Conservation (phyloP, 495 filamentous ascomycete genomes). For the Neurospora sp. region DNA sequence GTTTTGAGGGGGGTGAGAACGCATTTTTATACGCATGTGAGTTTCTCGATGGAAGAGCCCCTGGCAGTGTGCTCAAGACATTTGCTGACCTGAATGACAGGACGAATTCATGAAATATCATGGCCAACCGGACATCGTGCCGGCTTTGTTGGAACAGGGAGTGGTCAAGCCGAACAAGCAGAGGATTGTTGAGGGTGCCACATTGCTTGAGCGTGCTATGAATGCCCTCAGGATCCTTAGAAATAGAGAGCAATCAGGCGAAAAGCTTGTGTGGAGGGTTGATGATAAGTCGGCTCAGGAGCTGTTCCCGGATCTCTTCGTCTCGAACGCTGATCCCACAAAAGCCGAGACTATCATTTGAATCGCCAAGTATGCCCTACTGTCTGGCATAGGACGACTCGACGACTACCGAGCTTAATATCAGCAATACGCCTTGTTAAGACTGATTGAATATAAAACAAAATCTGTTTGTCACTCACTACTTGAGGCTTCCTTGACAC, state of each 20-base stretch:
- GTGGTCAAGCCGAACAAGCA: slow-evolving; percentile 37
- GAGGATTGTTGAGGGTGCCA: slow-evolving; percentile 36
- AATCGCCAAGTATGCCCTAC: background rate
- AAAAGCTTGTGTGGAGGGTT: slow-evolving; percentile 42
- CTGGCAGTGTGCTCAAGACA: background rate
- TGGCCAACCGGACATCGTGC: slow-evolving; percentile 40
- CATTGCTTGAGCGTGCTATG: slow-evolving; percentile 39
- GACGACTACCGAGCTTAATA: background rate
- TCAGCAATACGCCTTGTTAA: background rate
- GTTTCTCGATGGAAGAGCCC: slow-evolving; percentile 1
- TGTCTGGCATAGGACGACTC: slow-evolving; percentile 6
- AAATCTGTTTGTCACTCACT: background rate
- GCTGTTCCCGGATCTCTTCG: background rate
- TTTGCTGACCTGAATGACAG: slow-evolving; percentile 13
- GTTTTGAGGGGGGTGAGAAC: slow-evolving; percentile 40
- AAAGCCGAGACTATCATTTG: background rate
- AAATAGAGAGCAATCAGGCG: slow-evolving; percentile 33
- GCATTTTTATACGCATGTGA: slow-evolving; percentile 32
- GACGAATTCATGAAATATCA: slow-evolving; percentile 39
- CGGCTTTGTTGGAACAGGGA: slow-evolving; percentile 32
- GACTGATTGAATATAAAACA: background rate
- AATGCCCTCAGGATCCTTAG: slow-evolving; percentile 33
- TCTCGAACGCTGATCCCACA: background rate
- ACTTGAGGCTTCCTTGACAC: background rate
- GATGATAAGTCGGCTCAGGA: slow-evolving; percentile 13